Evolutionary conservation across 2,329 filamentous ascomycete genomes (phyloP).

Genomic region (Ceratocystis cubensis): DNA sequence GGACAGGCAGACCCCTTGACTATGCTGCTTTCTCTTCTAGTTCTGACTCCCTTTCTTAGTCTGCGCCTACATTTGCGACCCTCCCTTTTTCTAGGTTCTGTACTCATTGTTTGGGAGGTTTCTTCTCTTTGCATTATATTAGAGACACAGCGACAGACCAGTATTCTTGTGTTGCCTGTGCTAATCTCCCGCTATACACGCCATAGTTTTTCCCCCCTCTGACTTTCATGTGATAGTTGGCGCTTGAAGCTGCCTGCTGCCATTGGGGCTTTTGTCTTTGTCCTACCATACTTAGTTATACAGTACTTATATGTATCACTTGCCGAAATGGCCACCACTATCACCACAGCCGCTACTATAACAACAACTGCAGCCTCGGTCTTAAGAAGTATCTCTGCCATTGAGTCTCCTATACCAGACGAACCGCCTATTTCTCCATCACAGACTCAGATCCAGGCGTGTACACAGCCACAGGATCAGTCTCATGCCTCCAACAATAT

Average conservation of each 20-base stretch:
- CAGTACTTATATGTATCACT: not conserved
- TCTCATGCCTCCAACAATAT: no score
- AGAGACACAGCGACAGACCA: no score
- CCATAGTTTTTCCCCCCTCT: not conserved
- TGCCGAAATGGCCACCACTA: conserved; percentile 1
- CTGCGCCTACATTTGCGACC: not conserved
- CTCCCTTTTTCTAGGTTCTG: no score
- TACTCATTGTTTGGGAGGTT: no score
- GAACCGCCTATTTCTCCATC: not conserved
- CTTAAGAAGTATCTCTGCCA: not conserved
- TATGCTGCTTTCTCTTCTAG: conserved; percentile 2
- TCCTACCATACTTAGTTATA: not conserved
- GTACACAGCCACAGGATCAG: not conserved
- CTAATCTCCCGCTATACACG: no score
- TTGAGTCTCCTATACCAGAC: not conserved
- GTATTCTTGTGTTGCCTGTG: not conserved
- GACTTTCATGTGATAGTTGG: conserved; percentile 1
- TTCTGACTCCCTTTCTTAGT: not conserved
- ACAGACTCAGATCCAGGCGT: not conserved
- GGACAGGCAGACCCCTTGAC: not conserved
- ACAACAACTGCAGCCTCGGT: not conserved
- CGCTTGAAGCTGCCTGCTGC: not conserved
- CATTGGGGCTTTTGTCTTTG: conserved; percentile 1
- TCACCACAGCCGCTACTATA: not conserved
- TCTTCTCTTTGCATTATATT: no score